These are phyloP conservation scores for Monilinia fructicola DNA, from an alignment of 2,329 filamentous ascomycete species.

Conservation along the genomic window DNA sequence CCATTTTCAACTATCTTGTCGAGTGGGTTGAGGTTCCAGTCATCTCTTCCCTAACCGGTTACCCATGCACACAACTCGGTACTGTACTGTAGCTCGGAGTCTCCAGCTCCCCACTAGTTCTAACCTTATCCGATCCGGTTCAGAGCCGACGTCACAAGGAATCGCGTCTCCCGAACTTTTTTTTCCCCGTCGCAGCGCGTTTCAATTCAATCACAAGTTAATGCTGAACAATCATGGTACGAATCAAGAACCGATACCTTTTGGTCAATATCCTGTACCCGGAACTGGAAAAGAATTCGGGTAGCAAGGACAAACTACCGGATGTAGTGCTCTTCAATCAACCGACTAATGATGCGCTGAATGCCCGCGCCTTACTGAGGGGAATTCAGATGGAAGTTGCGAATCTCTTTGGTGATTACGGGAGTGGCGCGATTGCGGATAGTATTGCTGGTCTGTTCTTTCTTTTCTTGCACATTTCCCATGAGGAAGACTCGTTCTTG, in stretches of 20 bases:
- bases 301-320: conserved; percentile 47
- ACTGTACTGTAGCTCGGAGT: no score
- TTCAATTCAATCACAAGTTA: background rate
- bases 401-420: conserved; percentile 84
- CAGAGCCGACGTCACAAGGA: conserved; percentile 14
- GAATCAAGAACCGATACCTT: conserved; percentile 93
- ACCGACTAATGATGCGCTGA: conserved; percentile 73
- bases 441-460: conserved; percentile 62
- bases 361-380: conserved; percentile 62
- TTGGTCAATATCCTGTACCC: conserved; percentile 94
- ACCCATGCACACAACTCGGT: no score
- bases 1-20: conserved; percentile 40
- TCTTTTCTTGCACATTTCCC: background rate
- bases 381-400: conserved; percentile 70
- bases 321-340: conserved; percentile 71
- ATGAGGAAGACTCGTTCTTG: background rate
- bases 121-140: conserved; percentile 3
- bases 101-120: conserved; percentile 15
- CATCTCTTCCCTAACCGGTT: background rate
- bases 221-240: conserved; percentile 66
- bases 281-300: conserved; percentile 42
- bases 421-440: conserved; percentile 69
- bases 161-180: conserved; percentile 24
- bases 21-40: conserved; percentile 1
- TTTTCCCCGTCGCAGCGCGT: conserved; percentile 12